Conservation (phyloP, 176 grass and related monocot species). For the Cocos nucifera region DNA sequence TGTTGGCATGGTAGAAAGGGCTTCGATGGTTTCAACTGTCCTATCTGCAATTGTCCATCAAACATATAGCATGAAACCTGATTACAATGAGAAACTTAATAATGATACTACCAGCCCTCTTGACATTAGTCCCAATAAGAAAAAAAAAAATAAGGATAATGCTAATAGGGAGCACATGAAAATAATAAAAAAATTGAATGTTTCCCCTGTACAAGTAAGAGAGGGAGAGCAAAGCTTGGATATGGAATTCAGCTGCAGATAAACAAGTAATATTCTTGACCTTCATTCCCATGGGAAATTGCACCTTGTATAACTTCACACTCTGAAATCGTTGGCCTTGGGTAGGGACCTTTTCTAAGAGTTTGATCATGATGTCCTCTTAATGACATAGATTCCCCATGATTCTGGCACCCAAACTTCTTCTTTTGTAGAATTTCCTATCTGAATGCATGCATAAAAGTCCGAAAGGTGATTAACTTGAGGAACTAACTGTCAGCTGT, state of each 20-base stretch:
- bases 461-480: too few relatives aligned
- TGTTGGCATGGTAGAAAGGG: slow-evolving; percentile 18
- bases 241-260: not conserved
- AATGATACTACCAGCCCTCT: too few relatives aligned
- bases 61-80: slow-evolving; percentile 14
- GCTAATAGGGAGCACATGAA: too few relatives aligned
- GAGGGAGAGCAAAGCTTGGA: too few relatives aligned
- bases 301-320: slow-evolving; percentile 18
- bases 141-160: too few relatives aligned
- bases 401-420: not conserved
- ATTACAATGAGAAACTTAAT: not conserved
- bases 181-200: too few relatives aligned
- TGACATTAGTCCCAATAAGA: too few relatives aligned
- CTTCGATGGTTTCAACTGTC: slow-evolving; percentile 1
- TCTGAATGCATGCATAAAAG: too few relatives aligned
- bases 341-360: slow-evolving; percentile 4
- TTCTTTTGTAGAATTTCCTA: too few relatives aligned
- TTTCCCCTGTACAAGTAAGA: too few relatives aligned
- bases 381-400: slow-evolving; percentile 25
- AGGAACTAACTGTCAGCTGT: too few relatives aligned
- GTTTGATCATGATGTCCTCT: slow-evolving; percentile 3
- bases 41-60: slow-evolving; percentile 15
- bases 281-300: slow-evolving; percentile 18
- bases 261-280: not conserved
- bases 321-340: slow-evolving; percentile 12